A percentile compares a stretch with the other conserved stretches of the same genome.
These are phyloP conservation scores for Murraya paniculata DNA, from an alignment of 345 rosid genomes.

Conservation along the genomic window DNA sequence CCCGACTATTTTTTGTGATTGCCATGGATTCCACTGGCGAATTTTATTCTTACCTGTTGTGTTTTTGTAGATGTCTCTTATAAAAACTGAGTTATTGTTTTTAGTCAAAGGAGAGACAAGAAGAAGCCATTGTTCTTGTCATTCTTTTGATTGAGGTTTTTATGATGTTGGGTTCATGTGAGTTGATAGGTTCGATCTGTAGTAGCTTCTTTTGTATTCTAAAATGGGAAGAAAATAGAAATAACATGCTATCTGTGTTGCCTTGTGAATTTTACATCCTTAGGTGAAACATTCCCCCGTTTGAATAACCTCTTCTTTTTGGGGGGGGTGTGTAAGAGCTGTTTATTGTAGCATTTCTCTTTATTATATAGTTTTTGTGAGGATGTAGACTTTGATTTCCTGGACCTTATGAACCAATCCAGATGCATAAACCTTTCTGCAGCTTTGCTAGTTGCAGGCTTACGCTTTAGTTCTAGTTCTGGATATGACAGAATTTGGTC, in stretches of 20 bases:
- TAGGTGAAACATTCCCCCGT: neutral
- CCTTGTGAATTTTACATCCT: neutral
- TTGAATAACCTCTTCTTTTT: neutral
- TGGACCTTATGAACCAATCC: too few relatives aligned
- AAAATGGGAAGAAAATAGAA: slow-evolving; percentile 29
- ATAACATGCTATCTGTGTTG: slow-evolving; percentile 23
- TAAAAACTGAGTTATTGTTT: slow-evolving; percentile 25
- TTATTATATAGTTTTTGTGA: neutral
- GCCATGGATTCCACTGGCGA: slow-evolving; percentile 9
- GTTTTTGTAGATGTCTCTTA: slow-evolving; percentile 47
- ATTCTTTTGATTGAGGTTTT: slow-evolving; percentile 31
- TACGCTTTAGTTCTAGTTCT: too few relatives aligned
- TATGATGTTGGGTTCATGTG: slow-evolving; percentile 22
- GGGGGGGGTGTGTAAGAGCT: neutral
- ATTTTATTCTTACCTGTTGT: slow-evolving; percentile 20
- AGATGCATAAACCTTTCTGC: too few relatives aligned
- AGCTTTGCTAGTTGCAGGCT: too few relatives aligned
- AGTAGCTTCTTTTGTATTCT: slow-evolving; percentile 26
- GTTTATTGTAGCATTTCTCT: neutral
- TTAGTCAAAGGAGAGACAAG: slow-evolving; percentile 24
- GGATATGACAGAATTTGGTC: too few relatives aligned
- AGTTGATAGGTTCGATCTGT: slow-evolving; percentile 31
- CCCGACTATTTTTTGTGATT: slow-evolving; percentile 83
- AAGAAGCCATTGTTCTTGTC: slow-evolving; percentile 21
- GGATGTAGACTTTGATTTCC: neutral